Percentiles rank a stretch among this genome's conserved stretches.
Conservation (phyloP, 202 grass and related monocot species). For the Musa balbisiana region DNA sequence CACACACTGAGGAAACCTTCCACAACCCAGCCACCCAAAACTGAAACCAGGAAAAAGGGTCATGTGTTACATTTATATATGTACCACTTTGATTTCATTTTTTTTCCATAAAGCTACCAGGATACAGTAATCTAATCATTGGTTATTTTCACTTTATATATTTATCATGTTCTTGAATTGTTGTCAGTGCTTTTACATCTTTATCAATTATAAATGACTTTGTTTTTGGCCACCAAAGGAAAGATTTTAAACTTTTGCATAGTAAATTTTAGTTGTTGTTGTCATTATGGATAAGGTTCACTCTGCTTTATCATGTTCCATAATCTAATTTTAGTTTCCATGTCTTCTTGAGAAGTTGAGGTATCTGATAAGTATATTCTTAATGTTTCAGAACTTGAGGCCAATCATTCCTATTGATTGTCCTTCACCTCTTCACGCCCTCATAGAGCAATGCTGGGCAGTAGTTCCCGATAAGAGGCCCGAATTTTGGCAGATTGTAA, state of each 20-base stretch:
- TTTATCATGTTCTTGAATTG: no score
- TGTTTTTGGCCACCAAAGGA: neutral
- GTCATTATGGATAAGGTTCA: neutral
- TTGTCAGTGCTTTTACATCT: no score
- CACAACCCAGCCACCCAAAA: no score
- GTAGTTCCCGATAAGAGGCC: slow-evolving; percentile 69
- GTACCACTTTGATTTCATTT: no score
- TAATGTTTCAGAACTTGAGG: slow-evolving; percentile 71
- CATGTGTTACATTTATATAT: no score
- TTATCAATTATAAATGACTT: no score
- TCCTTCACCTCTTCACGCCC: slow-evolving; percentile 39
- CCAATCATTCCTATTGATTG: slow-evolving; percentile 56
- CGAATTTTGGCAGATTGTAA: slow-evolving; percentile 63
- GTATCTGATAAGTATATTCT: neutral
- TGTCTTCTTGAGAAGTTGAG: neutral
- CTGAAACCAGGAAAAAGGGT: no score
- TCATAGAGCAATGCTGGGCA: slow-evolving; percentile 90
- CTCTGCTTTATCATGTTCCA: neutral
- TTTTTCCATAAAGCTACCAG: no score
- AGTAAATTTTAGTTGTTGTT: neutral
- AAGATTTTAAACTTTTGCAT: neutral
- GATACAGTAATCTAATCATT: no score
- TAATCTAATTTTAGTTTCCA: neutral
- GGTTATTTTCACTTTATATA: no score
- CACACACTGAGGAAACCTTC: no score